Evolutionary conservation across 352 stramenopile genomes (phyloP).

Genomic region (Phytophthora tentaculata): DNA sequence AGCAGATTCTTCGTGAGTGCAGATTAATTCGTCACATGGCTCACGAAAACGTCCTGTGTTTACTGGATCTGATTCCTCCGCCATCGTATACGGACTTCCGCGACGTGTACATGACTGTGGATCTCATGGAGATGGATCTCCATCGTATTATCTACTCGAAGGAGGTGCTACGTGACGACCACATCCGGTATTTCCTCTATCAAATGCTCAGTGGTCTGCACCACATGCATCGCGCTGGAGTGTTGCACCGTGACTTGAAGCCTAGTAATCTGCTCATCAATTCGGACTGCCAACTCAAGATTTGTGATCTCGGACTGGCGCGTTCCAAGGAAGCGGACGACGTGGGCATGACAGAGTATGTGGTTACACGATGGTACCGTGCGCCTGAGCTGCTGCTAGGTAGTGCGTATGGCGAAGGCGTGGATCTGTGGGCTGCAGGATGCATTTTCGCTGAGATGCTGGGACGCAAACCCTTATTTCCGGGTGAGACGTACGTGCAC

Average conservation of each 20-base stretch:
- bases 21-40: slow-evolving; percentile 85
- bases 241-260: slow-evolving; percentile 88
- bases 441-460: slow-evolving; percentile 92
- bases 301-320: slow-evolving; percentile 96
- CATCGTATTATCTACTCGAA: slow-evolving; percentile 94
- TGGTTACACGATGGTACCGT: slow-evolving; percentile 91
- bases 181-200: slow-evolving; percentile 94
- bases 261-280: slow-evolving; percentile 90
- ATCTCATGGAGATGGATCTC: slow-evolving; percentile 94
- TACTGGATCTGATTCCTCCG: slow-evolving; percentile 86
- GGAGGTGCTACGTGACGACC: slow-evolving; percentile 91
- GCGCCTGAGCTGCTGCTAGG: slow-evolving; percentile 86
- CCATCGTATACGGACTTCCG: slow-evolving; percentile 86
- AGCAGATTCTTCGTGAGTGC: slow-evolving; percentile 89
- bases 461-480: slow-evolving; percentile 85
- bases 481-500: slow-evolving; percentile 87
- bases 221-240: slow-evolving; percentile 88
- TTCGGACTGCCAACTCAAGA: slow-evolving; percentile 96
- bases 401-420: slow-evolving; percentile 83
- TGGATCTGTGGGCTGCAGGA: slow-evolving; percentile 87
- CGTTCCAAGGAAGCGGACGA: slow-evolving; percentile 88
- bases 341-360: slow-evolving; percentile 92
- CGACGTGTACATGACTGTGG: slow-evolving; percentile 91
- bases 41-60: slow-evolving; percentile 86
- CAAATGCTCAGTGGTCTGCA: slow-evolving; percentile 91